These are phyloP conservation scores for Smithsoniella earleae DNA, from an alignment of 163 green algal species.

Conservation along the genomic window DNA sequence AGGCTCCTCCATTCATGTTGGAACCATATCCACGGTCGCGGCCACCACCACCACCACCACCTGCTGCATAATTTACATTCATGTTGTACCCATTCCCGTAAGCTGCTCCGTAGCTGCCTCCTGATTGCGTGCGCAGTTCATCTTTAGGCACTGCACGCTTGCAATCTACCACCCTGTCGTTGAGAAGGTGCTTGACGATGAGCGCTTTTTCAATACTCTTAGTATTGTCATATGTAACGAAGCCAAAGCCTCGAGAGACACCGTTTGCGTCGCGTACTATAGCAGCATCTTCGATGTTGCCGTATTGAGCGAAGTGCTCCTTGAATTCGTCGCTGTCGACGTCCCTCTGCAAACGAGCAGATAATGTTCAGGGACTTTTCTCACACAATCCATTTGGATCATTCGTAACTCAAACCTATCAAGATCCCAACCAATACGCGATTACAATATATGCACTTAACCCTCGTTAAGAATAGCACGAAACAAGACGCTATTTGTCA, in stretches of 20 bases:
- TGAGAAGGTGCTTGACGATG: constrained; percentile 48
- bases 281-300: constrained; percentile 56
- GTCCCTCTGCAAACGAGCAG: constrained; percentile 47
- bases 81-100: too few relatives aligned
- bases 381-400: too few relatives aligned
- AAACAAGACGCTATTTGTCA: too few relatives aligned
- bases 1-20: constrained; percentile 9
- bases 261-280: constrained; percentile 56
- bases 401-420: too few relatives aligned
- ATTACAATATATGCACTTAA: too few relatives aligned
- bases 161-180: constrained; percentile 49
- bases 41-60: constrained; percentile 32
- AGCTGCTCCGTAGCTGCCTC: constrained; percentile 32
- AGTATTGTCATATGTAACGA: constrained; percentile 70
- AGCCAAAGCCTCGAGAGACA: constrained; percentile 63
- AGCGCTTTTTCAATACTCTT: constrained; percentile 63
- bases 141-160: constrained; percentile 60
- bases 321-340: constrained; percentile 57
- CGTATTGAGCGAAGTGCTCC: constrained; percentile 59
- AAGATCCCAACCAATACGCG: too few relatives aligned
- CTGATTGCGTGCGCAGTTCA: constrained; percentile 33
- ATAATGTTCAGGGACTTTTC: neutral
- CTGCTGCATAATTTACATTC: constrained; percentile 26
- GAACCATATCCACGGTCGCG: constrained; percentile 1
- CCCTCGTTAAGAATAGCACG: too few relatives aligned